Percentiles rank a stretch among this genome's conserved stretches.
Evolutionary conservation across 257 asterid species (phyloP).

Genomic region (Solanum piurae): DNA sequence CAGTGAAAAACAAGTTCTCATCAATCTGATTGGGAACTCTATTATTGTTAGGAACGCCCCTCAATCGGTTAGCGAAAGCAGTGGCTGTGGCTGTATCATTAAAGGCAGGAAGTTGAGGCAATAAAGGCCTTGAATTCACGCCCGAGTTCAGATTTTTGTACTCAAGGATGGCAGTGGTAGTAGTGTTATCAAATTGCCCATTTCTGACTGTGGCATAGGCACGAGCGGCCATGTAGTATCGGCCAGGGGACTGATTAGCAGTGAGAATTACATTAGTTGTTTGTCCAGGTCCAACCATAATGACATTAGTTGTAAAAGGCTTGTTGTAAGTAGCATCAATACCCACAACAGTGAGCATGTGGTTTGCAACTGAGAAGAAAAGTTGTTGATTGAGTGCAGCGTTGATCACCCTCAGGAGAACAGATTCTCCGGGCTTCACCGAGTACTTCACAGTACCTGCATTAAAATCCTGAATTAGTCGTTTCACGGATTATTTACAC

Average conservation of each 20-base stretch:
- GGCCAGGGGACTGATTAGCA: slow-evolving; percentile 36
- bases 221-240: slow-evolving; percentile 46
- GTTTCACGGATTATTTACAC: not conserved
- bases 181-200: slow-evolving; percentile 50
- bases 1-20: slow-evolving; percentile 32
- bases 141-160: slow-evolving; percentile 17
- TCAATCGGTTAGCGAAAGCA: slow-evolving; percentile 25
- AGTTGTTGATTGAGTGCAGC: slow-evolving; percentile 66
- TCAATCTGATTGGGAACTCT: slow-evolving; percentile 32
- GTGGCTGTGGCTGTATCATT: slow-evolving; percentile 41
- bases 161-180: slow-evolving; percentile 53
- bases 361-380: slow-evolving; percentile 52
- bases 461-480: not conserved
- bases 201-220: slow-evolving; percentile 39
- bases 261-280: slow-evolving; percentile 49
- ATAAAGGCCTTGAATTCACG: slow-evolving; percentile 1
- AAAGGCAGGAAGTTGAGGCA: slow-evolving; percentile 47
- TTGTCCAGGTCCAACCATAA: slow-evolving; percentile 72
- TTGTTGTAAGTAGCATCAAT: slow-evolving; percentile 43
- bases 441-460: slow-evolving; percentile 34
- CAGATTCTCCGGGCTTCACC: slow-evolving; percentile 37
- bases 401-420: slow-evolving; percentile 53
- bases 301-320: slow-evolving; percentile 38
- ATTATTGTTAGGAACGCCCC: slow-evolving; percentile 13
- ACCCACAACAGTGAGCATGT: slow-evolving; percentile 48